Evolutionary conservation across 2,329 filamentous ascomycete species (phyloP).

Genomic region (Xylariaceae sp.): DNA sequence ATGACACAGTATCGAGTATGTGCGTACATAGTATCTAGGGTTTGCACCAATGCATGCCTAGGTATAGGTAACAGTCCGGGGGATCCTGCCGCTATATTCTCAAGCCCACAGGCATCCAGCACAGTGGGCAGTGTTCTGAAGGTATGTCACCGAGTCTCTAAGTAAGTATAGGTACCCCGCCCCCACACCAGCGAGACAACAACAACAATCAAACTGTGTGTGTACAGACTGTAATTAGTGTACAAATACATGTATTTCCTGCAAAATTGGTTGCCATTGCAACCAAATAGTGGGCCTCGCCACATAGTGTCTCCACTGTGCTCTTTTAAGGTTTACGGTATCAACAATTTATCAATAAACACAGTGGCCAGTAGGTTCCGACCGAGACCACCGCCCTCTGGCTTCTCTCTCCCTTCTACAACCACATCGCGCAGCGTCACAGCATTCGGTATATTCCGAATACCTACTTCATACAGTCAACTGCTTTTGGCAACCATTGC

Average conservation of each 20-base stretch:
- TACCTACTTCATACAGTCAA: background rate
- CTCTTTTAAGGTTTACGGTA: conserved; percentile 2
- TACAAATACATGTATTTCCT: no score
- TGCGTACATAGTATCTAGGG: no score
- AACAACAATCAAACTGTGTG: background rate
- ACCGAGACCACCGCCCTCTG: background rate
- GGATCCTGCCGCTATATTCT: no score
- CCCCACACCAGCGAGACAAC: background rate
- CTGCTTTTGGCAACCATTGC: background rate
- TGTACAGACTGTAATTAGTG: background rate
- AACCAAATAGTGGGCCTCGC: conserved; percentile 9
- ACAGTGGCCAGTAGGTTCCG: conserved; percentile 5
- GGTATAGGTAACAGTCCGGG: no score
- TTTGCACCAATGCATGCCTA: no score
- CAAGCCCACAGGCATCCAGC: no score
- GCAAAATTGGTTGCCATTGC: conserved; percentile 15
- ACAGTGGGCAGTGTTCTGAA: no score
- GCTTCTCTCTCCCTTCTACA: background rate
- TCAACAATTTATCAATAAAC: conserved; percentile 14
- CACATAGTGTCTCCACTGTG: conserved; percentile 6
- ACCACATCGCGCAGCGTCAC: background rate
- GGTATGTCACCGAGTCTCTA: no score
- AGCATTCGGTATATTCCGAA: background rate
- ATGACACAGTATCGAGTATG: no score
- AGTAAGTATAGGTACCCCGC: no score